Evolutionary conservation across 192 early-diverging fungal species (phyloP).

Genomic region (Gigaspora rosea): DNA sequence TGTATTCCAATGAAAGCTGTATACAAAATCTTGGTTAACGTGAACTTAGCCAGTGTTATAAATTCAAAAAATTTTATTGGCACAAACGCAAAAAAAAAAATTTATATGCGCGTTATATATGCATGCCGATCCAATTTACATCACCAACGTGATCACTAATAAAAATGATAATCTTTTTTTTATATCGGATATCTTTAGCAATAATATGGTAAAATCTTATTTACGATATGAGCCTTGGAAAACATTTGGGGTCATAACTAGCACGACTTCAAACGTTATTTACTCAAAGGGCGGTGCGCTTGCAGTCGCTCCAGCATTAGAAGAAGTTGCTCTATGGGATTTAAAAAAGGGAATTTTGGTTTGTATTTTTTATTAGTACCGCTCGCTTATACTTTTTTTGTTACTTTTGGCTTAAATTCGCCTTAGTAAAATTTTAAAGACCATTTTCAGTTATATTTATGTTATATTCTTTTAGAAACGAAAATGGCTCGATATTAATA

Average conservation of each 20-base stretch:
- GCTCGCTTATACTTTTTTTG: not conserved
- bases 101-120: too few relatives aligned
- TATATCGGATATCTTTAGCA: too few relatives aligned
- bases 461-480: constrained; percentile 42
- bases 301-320: constrained; percentile 81
- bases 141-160: too few relatives aligned
- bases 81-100: too few relatives aligned
- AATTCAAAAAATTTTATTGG: too few relatives aligned
- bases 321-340: constrained; percentile 84
- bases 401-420: not conserved
- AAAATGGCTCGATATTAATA: constrained; percentile 81
- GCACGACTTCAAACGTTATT: constrained; percentile 65
- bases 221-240: constrained; percentile 78
- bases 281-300: constrained; percentile 71
- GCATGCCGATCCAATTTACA: too few relatives aligned
- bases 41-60: too few relatives aligned
- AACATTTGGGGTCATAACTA: constrained; percentile 84
- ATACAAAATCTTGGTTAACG: too few relatives aligned
- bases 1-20: too few relatives aligned
- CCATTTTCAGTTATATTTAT: not conserved
- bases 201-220: constrained; percentile 72
- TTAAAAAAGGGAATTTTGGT: constrained; percentile 77
- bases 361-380: not conserved
- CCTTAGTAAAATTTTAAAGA: too few relatives aligned
- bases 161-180: too few relatives aligned